Conservation (phyloP, 345 rosid species). For the Mercurialis annua region DNA sequence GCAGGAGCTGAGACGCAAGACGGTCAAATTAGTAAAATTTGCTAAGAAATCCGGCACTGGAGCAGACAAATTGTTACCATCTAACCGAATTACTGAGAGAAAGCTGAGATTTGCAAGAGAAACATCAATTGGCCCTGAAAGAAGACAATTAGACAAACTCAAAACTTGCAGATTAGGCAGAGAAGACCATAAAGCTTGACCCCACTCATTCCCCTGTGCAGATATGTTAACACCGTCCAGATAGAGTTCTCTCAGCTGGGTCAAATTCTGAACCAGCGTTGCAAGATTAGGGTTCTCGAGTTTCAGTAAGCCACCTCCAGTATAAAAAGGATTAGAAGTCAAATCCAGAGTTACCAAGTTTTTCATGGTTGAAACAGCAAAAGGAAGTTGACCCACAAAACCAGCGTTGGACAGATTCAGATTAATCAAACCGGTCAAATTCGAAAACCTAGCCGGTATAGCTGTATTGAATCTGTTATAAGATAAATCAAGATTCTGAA, state of each 20-base stretch:
- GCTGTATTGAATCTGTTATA: conserved; percentile 27
- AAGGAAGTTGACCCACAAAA: conserved; percentile 38
- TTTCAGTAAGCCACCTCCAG: background rate
- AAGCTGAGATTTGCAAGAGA: conserved; percentile 20
- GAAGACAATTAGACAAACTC: conserved; percentile 41
- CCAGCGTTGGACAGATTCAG: conserved; percentile 45
- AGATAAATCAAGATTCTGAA: conserved; percentile 39
- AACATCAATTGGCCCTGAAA: conserved; percentile 28
- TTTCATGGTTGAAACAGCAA: conserved; percentile 31
- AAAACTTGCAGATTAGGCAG: conserved; percentile 30
- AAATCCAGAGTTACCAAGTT: conserved; percentile 45
- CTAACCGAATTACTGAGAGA: conserved; percentile 24
- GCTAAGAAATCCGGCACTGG: conserved; percentile 32
- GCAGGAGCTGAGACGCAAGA: conserved; percentile 19
- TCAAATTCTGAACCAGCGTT: conserved; percentile 26
- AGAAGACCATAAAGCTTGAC: conserved; percentile 30
- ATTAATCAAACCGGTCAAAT: conserved; percentile 26
- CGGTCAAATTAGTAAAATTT: conserved; percentile 7
- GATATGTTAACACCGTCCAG: conserved; percentile 40
- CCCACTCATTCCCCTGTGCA: conserved; percentile 24
- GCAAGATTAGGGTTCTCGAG: conserved; percentile 34
- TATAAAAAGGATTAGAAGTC: conserved; percentile 4
- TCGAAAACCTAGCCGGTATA: conserved; percentile 27
- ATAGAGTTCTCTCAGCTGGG: conserved; percentile 16
- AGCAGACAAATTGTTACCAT: conserved; percentile 12